Conservation (phyloP, 2,329 filamentous ascomycete species). For the Magnaporthiopsis rhizophila region DNA sequence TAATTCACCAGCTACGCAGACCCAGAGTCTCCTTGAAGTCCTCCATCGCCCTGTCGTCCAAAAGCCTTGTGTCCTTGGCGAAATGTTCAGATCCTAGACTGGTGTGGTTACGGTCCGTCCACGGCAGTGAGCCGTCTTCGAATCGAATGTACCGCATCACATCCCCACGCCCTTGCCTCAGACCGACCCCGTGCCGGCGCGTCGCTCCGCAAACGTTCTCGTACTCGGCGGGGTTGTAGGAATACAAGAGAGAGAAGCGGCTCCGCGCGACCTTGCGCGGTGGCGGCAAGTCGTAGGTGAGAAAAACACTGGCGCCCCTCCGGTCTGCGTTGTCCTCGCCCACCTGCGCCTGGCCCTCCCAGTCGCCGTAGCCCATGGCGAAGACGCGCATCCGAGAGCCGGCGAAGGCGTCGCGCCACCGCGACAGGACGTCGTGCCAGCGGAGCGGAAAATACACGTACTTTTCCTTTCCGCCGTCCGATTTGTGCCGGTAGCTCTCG, state of each 20-base stretch:
- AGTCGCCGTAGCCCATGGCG: not conserved
- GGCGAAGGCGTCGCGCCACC: not conserved
- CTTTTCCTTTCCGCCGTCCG: too few species aligned
- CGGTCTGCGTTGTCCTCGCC: not conserved
- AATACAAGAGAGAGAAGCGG: too few species aligned
- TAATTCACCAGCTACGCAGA: too few species aligned
- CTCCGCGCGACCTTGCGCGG: not conserved
- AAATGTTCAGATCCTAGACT: not conserved
- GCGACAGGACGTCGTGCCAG: not conserved
- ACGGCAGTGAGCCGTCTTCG: not conserved
- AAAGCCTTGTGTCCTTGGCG: not conserved
- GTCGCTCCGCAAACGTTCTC: too few species aligned
- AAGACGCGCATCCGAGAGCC: not conserved
- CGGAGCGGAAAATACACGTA: not conserved
- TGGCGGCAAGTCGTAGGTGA: not conserved
- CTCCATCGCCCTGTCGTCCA: not conserved
- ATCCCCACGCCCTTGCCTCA: not conserved
- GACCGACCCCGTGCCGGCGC: not conserved
- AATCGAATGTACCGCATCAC: not conserved
- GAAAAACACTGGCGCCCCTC: not conserved
- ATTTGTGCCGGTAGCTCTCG: not conserved
- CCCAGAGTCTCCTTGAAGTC: not conserved
- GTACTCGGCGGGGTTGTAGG: too few species aligned
- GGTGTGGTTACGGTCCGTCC: not conserved
- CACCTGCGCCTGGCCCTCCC: not conserved